Percentiles rank a stretch among this genome's conserved stretches.
These are phyloP conservation scores for Pisolithus tinctorius DNA, from an alignment of 768 basidiomycete species.

Conservation along the genomic window DNA sequence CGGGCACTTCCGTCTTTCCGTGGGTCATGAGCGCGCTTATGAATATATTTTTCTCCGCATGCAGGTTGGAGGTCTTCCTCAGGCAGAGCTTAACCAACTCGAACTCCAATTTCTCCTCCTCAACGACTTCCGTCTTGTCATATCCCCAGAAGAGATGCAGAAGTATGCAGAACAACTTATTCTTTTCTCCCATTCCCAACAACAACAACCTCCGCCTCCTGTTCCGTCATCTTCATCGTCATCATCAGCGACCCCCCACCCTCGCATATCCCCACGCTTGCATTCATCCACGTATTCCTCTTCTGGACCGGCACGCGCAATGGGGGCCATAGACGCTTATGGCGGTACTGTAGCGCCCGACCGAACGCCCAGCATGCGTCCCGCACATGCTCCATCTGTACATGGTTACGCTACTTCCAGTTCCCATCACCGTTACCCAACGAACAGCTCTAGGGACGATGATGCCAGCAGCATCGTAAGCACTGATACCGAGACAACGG, in stretches of 20 bases:
- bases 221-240: conserved; percentile 18
- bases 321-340: conserved; percentile 51
- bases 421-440: conserved; percentile 1
- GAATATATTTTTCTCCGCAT: background rate
- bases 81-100: conserved; percentile 88
- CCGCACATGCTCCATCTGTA: conserved; percentile 3
- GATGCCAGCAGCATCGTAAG: conserved; percentile 28
- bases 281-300: conserved; percentile 9
- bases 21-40: no score
- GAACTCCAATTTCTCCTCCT: conserved; percentile 96
- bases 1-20: no score
- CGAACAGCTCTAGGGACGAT: conserved; percentile 15
- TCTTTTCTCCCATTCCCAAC: conserved; percentile 49
- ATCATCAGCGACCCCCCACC: conserved; percentile 16
- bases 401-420: background rate
- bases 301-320: conserved; percentile 38
- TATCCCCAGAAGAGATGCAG: conserved; percentile 88
- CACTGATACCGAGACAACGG: conserved; percentile 37
- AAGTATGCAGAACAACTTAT: conserved; percentile 89
- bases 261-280: conserved; percentile 6
- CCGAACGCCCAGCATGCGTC: conserved; percentile 21
- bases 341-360: conserved; percentile 35
- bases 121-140: conserved; percentile 90
- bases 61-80: conserved; percentile 92
- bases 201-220: conserved; percentile 27